Evolutionary conservation across 192 early-diverging fungal species (phyloP), one percentile per base, ranked within the genome.

Genomic region (Phycomyces nitens): DNA sequence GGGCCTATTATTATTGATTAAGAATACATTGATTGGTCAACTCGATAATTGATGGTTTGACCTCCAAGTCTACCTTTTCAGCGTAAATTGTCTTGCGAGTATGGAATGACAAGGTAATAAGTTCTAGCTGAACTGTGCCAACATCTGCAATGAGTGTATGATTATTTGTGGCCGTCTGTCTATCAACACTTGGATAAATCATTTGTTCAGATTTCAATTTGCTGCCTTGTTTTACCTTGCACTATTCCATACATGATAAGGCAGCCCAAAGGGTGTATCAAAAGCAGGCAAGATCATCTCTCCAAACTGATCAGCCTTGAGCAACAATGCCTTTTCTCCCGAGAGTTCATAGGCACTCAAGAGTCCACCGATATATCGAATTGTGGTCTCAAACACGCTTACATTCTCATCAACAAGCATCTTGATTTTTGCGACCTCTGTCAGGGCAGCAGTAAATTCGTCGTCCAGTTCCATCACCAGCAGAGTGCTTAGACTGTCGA

Each of bases 401-500:
- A 89, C 80, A 5, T 68, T 27, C 16, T 41, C 68, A 23, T 66
- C 44, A 0, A 41, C 52, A 0, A 70, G 68, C 40, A 75, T 62
- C 47, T 84, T 70, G 18, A 92, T 77, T 0, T 84, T 84, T 8
- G 34, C n/a, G 9, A 68, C 60, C 9, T 29, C 16, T 1, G 49
- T 29, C 9, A 60, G n/a, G 7, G 51, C 51, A 52, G 83, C 74
- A n/a, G 85, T 74, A 73, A 92, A 94, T 64, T 95, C 91, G 26
- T 85, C 74, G 53, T 80, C 74, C 15, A 97, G 76, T 39, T 82
- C 90, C 91, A 94, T 90, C 42, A 97, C 82, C 27, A 86, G 82
- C 53, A 95, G 78, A 0, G 94, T 95, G 58, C 93, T 90, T 18
- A 97, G 74, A 9, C 90, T 72, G 64, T 97, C 94, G 53, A 94